phyloP scores from a whole-genome alignment of 495 filamentous ascomycete genomes.

The Aspergillus nidulans region DNA sequence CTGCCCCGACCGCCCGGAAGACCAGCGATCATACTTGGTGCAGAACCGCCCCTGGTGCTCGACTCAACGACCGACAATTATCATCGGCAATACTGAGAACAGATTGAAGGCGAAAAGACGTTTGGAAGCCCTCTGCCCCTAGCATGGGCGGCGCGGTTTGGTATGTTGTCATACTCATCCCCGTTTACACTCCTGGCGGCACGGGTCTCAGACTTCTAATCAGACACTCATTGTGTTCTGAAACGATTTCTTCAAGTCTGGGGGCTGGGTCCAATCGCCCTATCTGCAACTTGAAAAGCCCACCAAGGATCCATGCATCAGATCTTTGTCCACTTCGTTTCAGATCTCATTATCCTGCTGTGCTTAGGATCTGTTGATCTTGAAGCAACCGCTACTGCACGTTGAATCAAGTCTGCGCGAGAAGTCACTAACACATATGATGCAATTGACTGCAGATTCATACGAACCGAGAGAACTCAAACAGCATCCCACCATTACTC shows the following conservation, averaged over 20 bases:
- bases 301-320: constrained; percentile 9
- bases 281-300: not conserved
- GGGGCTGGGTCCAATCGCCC: not conserved
- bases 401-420: not conserved
- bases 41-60: not conserved
- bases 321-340: constrained; percentile 12
- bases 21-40: constrained; percentile 3
- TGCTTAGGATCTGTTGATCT: constrained; percentile 3
- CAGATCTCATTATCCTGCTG: constrained; percentile 8
- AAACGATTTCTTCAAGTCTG: constrained; percentile 9
- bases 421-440: constrained; percentile 15
- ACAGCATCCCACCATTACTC: not conserved
- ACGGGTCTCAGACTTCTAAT: constrained; percentile 2
- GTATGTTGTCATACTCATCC: constrained; percentile 17
- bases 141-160: constrained; percentile 19
- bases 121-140: constrained; percentile 5
- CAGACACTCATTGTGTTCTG: constrained; percentile 13
- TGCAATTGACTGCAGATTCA: constrained; percentile 10
- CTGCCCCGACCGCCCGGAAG: constrained; percentile 10
- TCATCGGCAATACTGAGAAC: not conserved
- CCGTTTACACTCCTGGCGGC: constrained; percentile 6
- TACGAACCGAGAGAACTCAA: constrained; percentile 2
- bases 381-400: not conserved
- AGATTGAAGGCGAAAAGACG: not conserved
- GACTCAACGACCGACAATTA: not conserved